Percentiles rank a stretch among this genome's conserved stretches.
Conservation (phyloP, 2,329 filamentous ascomycete genomes). For the Pseudocercospora cruenta region DNA sequence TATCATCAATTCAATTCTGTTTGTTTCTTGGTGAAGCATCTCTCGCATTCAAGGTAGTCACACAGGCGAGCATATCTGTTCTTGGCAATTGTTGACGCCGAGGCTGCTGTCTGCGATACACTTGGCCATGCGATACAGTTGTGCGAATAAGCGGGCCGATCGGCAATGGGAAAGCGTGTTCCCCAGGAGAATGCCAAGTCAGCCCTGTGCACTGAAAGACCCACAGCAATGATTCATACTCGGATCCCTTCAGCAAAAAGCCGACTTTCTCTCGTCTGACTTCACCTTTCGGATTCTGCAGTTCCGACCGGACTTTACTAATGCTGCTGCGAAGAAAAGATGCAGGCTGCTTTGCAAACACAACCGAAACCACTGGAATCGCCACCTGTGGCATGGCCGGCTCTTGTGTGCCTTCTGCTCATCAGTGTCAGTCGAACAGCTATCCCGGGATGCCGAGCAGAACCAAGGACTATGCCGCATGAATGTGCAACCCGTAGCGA, state of each 20-base stretch:
- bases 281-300: constrained; percentile 1
- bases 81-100: constrained; percentile 4
- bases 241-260: not conserved
- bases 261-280: not conserved
- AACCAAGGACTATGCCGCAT: not conserved
- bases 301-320: not conserved
- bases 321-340: not conserved
- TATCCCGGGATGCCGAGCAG: not conserved
- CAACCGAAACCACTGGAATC: not conserved
- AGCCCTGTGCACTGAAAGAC: not conserved
- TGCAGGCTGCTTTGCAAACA: not conserved
- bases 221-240: not conserved
- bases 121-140: not conserved
- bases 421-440: not conserved
- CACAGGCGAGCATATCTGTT: not conserved
- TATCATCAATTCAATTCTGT: not conserved
- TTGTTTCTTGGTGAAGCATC: not conserved
- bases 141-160: not conserved
- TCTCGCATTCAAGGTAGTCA: not conserved
- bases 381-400: not conserved
- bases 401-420: not conserved
- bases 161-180: not conserved
- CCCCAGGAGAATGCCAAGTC: not conserved
- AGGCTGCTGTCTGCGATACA: not conserved
- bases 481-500: constrained; percentile 1